phyloP scores from a whole-genome alignment of 139 green algal species.

The Tetradesmus lagerheimii region DNA sequence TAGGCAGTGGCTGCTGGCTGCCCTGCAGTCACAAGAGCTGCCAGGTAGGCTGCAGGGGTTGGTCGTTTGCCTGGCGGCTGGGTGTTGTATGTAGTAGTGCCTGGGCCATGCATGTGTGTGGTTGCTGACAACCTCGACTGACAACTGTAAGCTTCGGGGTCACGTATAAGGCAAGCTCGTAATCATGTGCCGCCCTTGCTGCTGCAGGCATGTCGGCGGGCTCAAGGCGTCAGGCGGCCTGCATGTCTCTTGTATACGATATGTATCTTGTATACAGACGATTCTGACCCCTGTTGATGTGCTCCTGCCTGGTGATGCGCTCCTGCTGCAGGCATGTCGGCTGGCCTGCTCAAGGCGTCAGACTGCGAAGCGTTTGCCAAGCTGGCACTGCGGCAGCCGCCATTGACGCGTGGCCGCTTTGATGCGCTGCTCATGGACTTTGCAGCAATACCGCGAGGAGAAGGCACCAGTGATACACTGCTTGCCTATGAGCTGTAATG shows the following conservation, averaged over 20 bases:
- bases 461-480: slow-evolving; percentile 74
- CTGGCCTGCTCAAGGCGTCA: slow-evolving; percentile 22
- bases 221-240: slow-evolving; percentile 31
- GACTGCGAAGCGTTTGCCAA: slow-evolving; percentile 46
- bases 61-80: neutral
- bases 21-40: slow-evolving; percentile 42
- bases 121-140: too few species aligned
- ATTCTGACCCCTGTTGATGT: too few species aligned
- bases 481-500: slow-evolving; percentile 84
- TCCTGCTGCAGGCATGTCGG: slow-evolving; percentile 43
- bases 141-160: too few species aligned
- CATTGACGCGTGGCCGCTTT: slow-evolving; percentile 67
- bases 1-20: slow-evolving; percentile 43
- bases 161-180: too few species aligned
- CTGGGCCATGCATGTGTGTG: neutral
- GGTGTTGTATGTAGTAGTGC: neutral
- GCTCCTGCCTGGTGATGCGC: too few species aligned
- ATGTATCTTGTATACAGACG: too few species aligned
- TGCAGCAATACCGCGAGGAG: slow-evolving; percentile 67
- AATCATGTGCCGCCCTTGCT: neutral
- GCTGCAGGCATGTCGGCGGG: slow-evolving; percentile 43
- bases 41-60: slow-evolving; percentile 48
- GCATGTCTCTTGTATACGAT: too few species aligned
- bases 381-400: slow-evolving; percentile 51
- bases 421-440: slow-evolving; percentile 78